phyloP scores from a whole-genome alignment of 768 basidiomycete genomes.

The Hygrophorus russula region DNA sequence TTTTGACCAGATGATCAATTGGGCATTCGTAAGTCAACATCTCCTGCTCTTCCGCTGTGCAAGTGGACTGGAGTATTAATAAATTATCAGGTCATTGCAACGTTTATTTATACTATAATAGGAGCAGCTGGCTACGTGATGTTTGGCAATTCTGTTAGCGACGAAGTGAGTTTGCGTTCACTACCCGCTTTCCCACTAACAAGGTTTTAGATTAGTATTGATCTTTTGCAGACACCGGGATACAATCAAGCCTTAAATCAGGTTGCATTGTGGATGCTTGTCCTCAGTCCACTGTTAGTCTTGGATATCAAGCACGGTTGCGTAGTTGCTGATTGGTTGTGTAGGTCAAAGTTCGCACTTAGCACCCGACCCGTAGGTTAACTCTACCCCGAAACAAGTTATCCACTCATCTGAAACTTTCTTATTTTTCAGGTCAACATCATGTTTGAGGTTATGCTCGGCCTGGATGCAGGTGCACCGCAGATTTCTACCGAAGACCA shows the following conservation, averaged over 20 bases:
- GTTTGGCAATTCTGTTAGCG: constrained; percentile 74
- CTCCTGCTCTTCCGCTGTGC: neutral
- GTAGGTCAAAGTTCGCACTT: constrained; percentile 80
- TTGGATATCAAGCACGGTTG: neutral
- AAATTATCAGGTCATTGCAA: constrained; percentile 41
- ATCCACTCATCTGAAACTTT: neutral
- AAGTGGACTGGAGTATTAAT: neutral
- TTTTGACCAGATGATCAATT: constrained; percentile 76
- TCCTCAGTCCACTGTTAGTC: constrained; percentile 61
- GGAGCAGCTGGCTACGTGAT: constrained; percentile 83
- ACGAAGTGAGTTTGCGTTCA: constrained; percentile 46
- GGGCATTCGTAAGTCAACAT: constrained; percentile 60
- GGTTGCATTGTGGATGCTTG: constrained; percentile 78
- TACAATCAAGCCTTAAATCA: constrained; percentile 65
- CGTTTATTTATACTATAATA: constrained; percentile 51
- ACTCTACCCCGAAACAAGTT: neutral
- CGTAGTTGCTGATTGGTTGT: neutral
- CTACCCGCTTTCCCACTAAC: neutral
- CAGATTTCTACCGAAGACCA: constrained; percentile 24
- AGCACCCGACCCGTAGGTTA: constrained; percentile 66
- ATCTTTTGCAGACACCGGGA: constrained; percentile 61
- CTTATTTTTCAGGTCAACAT: constrained; percentile 61
- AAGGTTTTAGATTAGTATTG: constrained; percentile 58
- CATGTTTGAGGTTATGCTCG: constrained; percentile 71
- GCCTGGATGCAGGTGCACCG: constrained; percentile 35